Percentiles rank a stretch among this genome's conserved stretches.
Evolutionary conservation across 2,329 filamentous ascomycete species (phyloP).

Genomic region (Fusarium dlaminii): DNA sequence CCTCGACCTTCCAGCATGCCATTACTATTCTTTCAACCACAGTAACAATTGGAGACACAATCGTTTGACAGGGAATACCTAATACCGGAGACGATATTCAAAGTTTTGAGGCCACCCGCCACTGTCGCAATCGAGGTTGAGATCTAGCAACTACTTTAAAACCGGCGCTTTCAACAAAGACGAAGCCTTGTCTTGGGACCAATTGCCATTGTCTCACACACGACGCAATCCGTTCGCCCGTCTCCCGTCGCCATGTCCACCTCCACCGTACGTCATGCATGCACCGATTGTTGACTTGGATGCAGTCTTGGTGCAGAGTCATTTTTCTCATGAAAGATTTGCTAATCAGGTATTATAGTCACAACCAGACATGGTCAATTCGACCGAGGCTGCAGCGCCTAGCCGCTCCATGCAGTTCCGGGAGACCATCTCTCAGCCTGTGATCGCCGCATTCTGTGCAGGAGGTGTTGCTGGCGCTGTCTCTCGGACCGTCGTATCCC

Average conservation of each 20-base stretch:
- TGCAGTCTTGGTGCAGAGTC: neutral
- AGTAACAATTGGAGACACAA: slow-evolving; percentile 23
- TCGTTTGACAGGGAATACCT: slow-evolving; percentile 2
- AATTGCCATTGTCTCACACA: slow-evolving; percentile 35
- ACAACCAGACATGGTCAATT: slow-evolving; percentile 40
- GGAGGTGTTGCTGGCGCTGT: slow-evolving; percentile 95
- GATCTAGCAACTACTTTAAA: slow-evolving; percentile 20
- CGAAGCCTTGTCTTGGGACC: slow-evolving; percentile 21
- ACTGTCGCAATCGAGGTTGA: slow-evolving; percentile 32
- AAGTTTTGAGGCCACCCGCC: neutral
- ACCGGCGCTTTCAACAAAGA: slow-evolving; percentile 27
- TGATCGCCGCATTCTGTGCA: slow-evolving; percentile 90
- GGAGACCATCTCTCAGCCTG: slow-evolving; percentile 77
- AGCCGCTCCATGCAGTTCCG: slow-evolving; percentile 49
- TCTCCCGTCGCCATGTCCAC: slow-evolving; percentile 44
- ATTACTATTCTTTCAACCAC: slow-evolving; percentile 22
- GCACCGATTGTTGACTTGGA: neutral
- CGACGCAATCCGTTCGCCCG: slow-evolving; percentile 9
- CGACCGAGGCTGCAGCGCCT: slow-evolving; percentile 40
- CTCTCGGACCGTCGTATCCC: slow-evolving; percentile 96
- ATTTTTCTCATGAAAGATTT: neutral
- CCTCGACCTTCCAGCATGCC: slow-evolving; percentile 34
- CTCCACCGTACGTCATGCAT: slow-evolving; percentile 42
- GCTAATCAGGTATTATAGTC: slow-evolving; percentile 38
- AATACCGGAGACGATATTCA: neutral